A percentile compares a stretch with the other conserved stretches of the same genome.
Conservation (phyloP, 2,329 filamentous ascomycete genomes). For the Clarireedia monteithiana region DNA sequence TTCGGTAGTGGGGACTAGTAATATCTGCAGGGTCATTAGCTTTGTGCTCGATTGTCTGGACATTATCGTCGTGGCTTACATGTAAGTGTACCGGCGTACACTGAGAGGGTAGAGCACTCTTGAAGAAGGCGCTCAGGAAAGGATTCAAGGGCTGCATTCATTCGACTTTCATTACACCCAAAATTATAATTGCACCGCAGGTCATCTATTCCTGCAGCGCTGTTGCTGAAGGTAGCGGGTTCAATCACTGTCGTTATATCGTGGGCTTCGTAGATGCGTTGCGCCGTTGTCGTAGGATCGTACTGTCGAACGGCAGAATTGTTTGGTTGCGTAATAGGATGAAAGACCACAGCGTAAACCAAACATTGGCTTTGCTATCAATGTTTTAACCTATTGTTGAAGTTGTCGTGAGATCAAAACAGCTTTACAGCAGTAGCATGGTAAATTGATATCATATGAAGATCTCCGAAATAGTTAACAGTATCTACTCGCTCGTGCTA, state of each 20-base stretch:
- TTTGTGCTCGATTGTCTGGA: slow-evolving; percentile 1
- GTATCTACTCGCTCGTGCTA: no score
- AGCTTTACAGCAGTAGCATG: neutral
- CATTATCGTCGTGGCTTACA: slow-evolving; percentile 36
- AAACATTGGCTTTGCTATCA: neutral
- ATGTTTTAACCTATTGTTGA: neutral
- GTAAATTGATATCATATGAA: neutral
- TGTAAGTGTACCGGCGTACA: slow-evolving; percentile 88
- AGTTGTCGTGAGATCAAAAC: neutral
- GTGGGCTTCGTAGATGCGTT: neutral
- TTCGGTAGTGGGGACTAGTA: slow-evolving; percentile 90
- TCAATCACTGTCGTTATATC: neutral
- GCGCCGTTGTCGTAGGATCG: neutral
- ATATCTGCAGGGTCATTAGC: slow-evolving; percentile 44
- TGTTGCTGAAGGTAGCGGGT: neutral
- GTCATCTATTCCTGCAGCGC: slow-evolving; percentile 19
- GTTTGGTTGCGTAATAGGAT: neutral
- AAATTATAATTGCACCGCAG: slow-evolving; percentile 20
- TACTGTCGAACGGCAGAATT: neutral
- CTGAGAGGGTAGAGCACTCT: slow-evolving; percentile 85
- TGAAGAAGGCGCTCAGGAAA: slow-evolving; percentile 97
- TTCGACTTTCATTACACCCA: slow-evolving; percentile 32
- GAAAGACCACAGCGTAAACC: neutral
- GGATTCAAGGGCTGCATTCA: slow-evolving; percentile 99
- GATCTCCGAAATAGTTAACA: no score